Evolutionary conservation across 768 basidiomycete genomes (phyloP).

Genomic region (Vararia minispora): DNA sequence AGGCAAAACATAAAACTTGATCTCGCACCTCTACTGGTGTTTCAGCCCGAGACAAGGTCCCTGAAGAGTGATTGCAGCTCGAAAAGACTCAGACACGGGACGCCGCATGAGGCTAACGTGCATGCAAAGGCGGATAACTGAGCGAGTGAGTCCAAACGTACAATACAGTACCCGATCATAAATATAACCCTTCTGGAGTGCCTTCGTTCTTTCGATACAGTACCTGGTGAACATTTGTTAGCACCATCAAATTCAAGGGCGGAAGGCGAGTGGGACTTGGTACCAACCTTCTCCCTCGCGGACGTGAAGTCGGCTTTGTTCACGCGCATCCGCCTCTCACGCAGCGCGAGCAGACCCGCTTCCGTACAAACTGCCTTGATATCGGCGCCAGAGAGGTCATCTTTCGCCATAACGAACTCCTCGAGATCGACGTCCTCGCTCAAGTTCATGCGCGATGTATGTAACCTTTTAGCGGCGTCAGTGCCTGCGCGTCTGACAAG

Average conservation of each 20-base stretch:
- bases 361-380: conserved; percentile 99
- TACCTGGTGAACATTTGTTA: conserved; percentile 32
- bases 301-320: conserved; percentile 83
- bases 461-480: conserved; percentile 38
- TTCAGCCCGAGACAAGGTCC: no score
- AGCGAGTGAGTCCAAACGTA: no score
- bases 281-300: conserved; percentile 83
- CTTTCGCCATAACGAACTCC: conserved; percentile 91
- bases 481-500: conserved; percentile 5
- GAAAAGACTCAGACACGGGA: no score
- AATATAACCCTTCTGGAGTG: conserved; percentile 80
- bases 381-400: conserved; percentile 93
- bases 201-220: conserved; percentile 97
- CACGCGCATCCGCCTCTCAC: conserved; percentile 92
- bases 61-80: no score
- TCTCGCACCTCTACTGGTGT: no score
- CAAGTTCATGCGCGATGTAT: conserved; percentile 92
- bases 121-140: no score
- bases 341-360: conserved; percentile 88
- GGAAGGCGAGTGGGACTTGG: background rate
- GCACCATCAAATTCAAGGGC: conserved; percentile 7
- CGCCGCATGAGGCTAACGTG: no score
- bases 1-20: no score
- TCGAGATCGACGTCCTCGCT: conserved; percentile 84
- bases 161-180: conserved; percentile 33